Base-by-base conservation (phyloP, 2,329 filamentous ascomycete species). In the Colletotrichum sp. region DNA sequence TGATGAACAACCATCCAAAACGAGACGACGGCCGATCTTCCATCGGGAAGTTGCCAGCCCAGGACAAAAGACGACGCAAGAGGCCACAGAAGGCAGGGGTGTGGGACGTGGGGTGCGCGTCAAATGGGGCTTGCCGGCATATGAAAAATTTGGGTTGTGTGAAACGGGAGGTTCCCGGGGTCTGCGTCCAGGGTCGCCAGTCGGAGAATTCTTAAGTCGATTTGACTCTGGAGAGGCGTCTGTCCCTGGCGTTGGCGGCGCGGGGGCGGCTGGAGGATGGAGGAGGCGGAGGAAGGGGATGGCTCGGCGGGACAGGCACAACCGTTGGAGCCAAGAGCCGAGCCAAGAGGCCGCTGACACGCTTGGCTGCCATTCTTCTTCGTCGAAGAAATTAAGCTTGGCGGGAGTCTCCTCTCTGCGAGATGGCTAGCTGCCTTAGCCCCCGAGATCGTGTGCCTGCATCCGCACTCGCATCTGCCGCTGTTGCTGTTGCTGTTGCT, bases 131-230 rank as follows among this genome's bases (percentile, higher is more conserved):
- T 61, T 52, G 32, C 36, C 73, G 73, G 69, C 70, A 73, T 56
- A 61, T 67, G 69, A 26, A 67, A 67, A 28, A 65, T 62, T 62
- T 62, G 71, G 66, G 71, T 62, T 66, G 74, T 60, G 36, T 66
- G 71, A 70, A 74, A 74, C 71, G 71, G 62, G 65, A 55, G 60
- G 21, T 36, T 52, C 48, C 73, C 52, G 26, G 58, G 43, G 70
- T 38, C 55, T 24, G 24, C 36, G 55, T 48, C 71, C 38, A 71
- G 72, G 67, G 67, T 68, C 60, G 21, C 56, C 56, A 58, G 68
- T 71, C 72, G 75, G 75, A 75, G 58, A 75, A 71, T 71, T 71
- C 64, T 68, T 75, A 75, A 77, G 32, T 75, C 34, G 64, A 67
- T 75, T 71, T 71, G 75, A 71, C 71, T 71, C 64, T 70, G 10